Base-by-base conservation (phyloP, 176 grass and related monocot genomes). In the Musa itinerans region DNA sequence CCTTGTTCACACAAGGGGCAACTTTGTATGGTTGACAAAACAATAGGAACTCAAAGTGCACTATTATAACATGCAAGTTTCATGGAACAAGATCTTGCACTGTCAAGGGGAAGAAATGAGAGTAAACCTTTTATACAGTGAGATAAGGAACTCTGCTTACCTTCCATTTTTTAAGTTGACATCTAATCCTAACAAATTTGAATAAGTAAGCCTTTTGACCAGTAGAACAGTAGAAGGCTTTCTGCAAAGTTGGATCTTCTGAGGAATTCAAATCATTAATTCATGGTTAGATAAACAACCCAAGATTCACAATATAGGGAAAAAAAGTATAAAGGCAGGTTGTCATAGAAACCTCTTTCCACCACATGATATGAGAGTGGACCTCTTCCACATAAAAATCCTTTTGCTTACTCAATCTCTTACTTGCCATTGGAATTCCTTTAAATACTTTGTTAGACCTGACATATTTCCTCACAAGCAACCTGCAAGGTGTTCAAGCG, bases 111-210 rank as follows among this genome's bases (percentile, higher is more conserved):
- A 52, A 20, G 19, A 71, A 61, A 4, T 17, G 57, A 15, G n/a
- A 52, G 25, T 53, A 50, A 20, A 52, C 69, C 34, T 21, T 52
- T 8, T 53, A 62, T 62, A 9, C 69, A 20, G 2, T 48, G 17
- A 24, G 1, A 57, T 25, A 11, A 11, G 13, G 9, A 52, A 72
- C 8, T 10, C 10, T 73, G 29, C 62, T 84, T 53, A 93, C 94
- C 94, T 98, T 88, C 94, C 94, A 83, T 98, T 98, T 86, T 83
- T 98, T 80, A 98, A 77, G 73, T 79, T 73, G 15, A 83, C 15
- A 84, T 97, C 90, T 75, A 97, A 69, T 34, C 94, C 94, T 79
- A 97, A 89, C 75, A 97, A 81, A 87, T 97, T 97, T 7, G 90
- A 87, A 79, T 93, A 91, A 13, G 73, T 79, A 75, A 97, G 90